phyloP scores from a whole-genome alignment of 768 basidiomycete genomes.

The Collybia sordida region DNA sequence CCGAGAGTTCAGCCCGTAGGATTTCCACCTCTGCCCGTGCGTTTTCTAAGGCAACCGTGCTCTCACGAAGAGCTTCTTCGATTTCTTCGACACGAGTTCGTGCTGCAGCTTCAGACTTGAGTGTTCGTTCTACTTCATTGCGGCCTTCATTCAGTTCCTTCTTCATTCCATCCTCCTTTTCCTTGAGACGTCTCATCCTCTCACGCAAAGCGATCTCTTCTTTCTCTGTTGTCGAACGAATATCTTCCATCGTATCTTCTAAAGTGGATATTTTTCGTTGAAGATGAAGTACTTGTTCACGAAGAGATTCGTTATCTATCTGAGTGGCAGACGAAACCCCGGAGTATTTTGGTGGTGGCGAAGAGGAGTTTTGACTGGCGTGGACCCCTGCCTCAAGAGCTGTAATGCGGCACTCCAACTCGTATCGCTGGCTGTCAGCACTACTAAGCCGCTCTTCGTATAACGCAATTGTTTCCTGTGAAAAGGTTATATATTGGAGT shows the following conservation, averaged over 20 bases:
- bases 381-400: conserved; percentile 48
- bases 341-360: conserved; percentile 26
- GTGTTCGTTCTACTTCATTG: conserved; percentile 62
- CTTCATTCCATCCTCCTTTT: conserved; percentile 69
- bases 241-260: conserved; percentile 87
- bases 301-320: conserved; percentile 93
- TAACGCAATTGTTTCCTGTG: conserved; percentile 88
- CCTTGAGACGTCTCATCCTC: conserved; percentile 64
- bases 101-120: conserved; percentile 60
- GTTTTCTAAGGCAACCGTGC: conserved; percentile 82
- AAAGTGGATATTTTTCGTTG: conserved; percentile 71
- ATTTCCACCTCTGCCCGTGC: conserved; percentile 88
- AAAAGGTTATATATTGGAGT: conserved; percentile 4
- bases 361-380: conserved; percentile 22
- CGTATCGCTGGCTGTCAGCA: conserved; percentile 71
- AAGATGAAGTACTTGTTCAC: conserved; percentile 87
- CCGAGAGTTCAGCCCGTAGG: conserved; percentile 70
- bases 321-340: conserved; percentile 68
- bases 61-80: conserved; percentile 88
- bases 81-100: conserved; percentile 77
- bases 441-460: conserved; percentile 87
- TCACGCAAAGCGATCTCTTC: conserved; percentile 68
- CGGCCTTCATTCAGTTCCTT: conserved; percentile 69
- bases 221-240: conserved; percentile 62
- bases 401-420: conserved; percentile 67